phyloP scores from a whole-genome alignment of 2,329 filamentous ascomycete species.

The Ilyonectria robusta region DNA sequence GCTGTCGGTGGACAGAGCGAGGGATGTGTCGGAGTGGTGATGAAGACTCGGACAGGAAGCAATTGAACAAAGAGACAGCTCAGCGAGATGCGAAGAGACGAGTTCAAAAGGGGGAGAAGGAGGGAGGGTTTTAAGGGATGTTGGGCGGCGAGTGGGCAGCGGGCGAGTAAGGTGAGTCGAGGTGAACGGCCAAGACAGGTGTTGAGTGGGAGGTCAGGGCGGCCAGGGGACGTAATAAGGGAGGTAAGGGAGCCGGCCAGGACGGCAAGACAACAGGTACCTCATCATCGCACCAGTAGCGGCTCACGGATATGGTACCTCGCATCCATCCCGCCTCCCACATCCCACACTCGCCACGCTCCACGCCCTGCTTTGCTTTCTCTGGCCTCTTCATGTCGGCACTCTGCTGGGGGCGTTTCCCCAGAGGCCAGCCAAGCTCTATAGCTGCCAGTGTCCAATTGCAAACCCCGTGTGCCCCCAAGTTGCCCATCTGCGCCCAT shows the following conservation, averaged over 20 bases:
- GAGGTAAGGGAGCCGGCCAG: constrained; percentile 30
- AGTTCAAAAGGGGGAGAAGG: constrained; percentile 18
- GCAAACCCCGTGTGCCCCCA: constrained; percentile 28
- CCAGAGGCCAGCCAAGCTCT: constrained; percentile 14
- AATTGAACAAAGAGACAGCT: constrained; percentile 14
- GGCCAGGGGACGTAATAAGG: constrained; percentile 21
- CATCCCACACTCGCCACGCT: constrained; percentile 14
- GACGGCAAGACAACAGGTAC: constrained; percentile 33
- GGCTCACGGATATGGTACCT: constrained; percentile 18
- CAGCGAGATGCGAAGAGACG: background rate
- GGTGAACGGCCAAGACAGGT: constrained; percentile 36
- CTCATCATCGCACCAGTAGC: constrained; percentile 21
- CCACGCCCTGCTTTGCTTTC: constrained; percentile 11
- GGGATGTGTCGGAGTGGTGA: background rate
- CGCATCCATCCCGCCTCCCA: constrained; percentile 29
- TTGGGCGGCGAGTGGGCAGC: constrained; percentile 40
- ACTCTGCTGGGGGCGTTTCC: constrained; percentile 22
- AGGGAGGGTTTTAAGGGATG: constrained; percentile 47
- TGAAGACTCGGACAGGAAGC: constrained; percentile 5
- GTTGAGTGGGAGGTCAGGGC: constrained; percentile 39
- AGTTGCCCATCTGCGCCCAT: constrained; percentile 24
- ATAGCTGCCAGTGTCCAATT: constrained; percentile 37
- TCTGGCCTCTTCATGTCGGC: constrained; percentile 17
- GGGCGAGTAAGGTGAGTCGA: constrained; percentile 39
- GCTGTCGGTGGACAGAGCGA: constrained; percentile 22